phyloP scores from a whole-genome alignment of 305 asterid genomes.

The Fraxinus xanthoxyloides region DNA sequence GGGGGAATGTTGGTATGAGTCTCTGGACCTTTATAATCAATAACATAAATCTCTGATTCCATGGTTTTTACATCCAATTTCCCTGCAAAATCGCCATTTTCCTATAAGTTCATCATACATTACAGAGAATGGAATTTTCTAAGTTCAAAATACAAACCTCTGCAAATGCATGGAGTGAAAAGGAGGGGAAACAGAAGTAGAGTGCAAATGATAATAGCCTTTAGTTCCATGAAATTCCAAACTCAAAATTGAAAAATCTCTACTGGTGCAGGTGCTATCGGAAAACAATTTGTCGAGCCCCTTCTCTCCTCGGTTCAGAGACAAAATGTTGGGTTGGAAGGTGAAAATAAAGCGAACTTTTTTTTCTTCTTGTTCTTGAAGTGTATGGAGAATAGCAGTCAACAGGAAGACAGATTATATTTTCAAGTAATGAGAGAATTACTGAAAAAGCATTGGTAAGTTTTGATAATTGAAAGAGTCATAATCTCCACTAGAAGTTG shows the following conservation, averaged over 20 bases:
- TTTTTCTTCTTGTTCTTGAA: background rate
- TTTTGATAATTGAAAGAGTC: conserved; percentile 8
- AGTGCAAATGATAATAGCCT: background rate
- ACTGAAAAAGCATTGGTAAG: background rate
- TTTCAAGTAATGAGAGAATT: background rate
- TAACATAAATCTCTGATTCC: conserved; percentile 23
- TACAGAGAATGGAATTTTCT: background rate
- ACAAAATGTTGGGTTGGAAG: background rate
- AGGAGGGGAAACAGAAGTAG: background rate
- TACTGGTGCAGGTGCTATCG: background rate
- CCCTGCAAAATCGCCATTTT: background rate
- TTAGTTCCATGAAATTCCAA: conserved; percentile 16
- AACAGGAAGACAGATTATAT: background rate
- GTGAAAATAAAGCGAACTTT: background rate
- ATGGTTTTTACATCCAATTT: background rate
- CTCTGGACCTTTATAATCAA: conserved; percentile 41
- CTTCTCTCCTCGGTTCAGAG: background rate
- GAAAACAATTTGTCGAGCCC: background rate
- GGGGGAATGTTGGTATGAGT: conserved; percentile 38
- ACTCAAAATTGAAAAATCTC: background rate
- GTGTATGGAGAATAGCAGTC: background rate
- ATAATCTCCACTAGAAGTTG: conserved; percentile 6
- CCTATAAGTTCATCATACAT: background rate
- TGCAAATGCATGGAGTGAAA: background rate
- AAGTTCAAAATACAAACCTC: conserved; percentile 1